These are phyloP conservation scores for Helenozyma rhizophorensis DNA, from an alignment of 805 yeast genomes.

Conservation along the genomic window DNA sequence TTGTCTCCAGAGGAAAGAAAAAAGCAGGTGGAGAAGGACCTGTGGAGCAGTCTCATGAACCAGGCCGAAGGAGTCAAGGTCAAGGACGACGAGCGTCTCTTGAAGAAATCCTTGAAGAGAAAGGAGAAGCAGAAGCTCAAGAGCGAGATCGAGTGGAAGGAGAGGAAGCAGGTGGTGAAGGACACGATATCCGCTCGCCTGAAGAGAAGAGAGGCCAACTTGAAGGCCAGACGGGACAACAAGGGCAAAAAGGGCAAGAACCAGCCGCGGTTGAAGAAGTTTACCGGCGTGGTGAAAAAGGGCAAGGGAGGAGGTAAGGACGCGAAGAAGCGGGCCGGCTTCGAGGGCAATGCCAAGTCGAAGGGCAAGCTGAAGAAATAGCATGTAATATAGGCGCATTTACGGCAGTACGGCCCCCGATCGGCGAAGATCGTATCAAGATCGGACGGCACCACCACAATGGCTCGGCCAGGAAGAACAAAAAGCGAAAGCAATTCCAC, in stretches of 20 bases:
- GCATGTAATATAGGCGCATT: constrained; percentile 11
- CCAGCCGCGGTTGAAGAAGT: constrained; percentile 65
- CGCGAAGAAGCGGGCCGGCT: constrained; percentile 70
- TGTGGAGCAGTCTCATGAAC: constrained; percentile 80
- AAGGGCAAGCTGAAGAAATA: constrained; percentile 28
- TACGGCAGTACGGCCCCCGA: background rate
- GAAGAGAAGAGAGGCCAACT: constrained; percentile 88
- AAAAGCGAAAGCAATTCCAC: no score
- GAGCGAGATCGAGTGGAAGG: constrained; percentile 89
- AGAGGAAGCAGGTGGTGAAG: constrained; percentile 75
- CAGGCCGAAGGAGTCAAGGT: constrained; percentile 87
- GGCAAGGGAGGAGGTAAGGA: constrained; percentile 24
- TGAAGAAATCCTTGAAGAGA: constrained; percentile 80
- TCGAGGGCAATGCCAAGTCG: constrained; percentile 67
- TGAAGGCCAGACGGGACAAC: constrained; percentile 78
- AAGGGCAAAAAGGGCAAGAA: constrained; percentile 77
- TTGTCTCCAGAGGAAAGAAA: constrained; percentile 61
- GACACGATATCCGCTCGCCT: constrained; percentile 69
- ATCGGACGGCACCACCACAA: no score
- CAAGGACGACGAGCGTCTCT: constrained; percentile 83
- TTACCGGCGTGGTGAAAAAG: constrained; percentile 51
- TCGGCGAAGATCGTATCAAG: no score
- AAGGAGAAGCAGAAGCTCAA: constrained; percentile 80
- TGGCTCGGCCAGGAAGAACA: no score
- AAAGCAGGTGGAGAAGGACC: constrained; percentile 61